phyloP scores from a whole-genome alignment of 805 yeast species.

The Nakazawaea ernobii region DNA sequence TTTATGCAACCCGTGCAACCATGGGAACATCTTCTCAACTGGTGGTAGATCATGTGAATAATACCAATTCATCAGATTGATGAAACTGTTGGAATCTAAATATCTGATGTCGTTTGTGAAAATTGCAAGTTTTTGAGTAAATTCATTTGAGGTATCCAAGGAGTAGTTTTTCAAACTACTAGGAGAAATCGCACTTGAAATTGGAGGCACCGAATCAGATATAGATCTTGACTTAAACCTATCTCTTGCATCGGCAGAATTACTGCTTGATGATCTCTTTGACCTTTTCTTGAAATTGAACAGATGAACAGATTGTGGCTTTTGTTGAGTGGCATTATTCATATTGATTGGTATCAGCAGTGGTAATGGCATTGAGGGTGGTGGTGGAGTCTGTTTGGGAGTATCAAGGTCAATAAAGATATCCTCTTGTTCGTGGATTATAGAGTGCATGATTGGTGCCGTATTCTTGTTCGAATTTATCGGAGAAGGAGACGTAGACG shows the following conservation, averaged over 20 bases:
- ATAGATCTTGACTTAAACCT: slow-evolving; percentile 9
- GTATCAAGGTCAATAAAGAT: background rate
- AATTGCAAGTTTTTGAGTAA: background rate
- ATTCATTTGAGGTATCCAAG: background rate
- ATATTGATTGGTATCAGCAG: background rate
- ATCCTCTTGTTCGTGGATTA: slow-evolving; percentile 8
- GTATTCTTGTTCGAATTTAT: slow-evolving; percentile 1
- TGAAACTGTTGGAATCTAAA: background rate
- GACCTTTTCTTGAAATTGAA: slow-evolving; percentile 4
- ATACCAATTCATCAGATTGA: slow-evolving; percentile 7
- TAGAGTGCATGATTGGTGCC: background rate
- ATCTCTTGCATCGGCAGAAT: slow-evolving; percentile 8
- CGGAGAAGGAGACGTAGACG: slow-evolving; percentile 3
- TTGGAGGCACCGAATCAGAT: slow-evolving; percentile 2
- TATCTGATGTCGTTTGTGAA: slow-evolving; percentile 2
- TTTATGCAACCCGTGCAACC: slow-evolving; percentile 78
- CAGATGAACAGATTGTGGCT: background rate
- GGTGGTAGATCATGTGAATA: slow-evolving; percentile 41
- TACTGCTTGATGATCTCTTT: slow-evolving; percentile 9
- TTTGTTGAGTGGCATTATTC: background rate
- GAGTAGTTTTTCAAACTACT: background rate
- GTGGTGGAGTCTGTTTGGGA: background rate
- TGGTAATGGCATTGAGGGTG: too few species aligned
- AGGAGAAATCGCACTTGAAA: background rate
- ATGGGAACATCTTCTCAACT: slow-evolving; percentile 72